These are phyloP conservation scores for Cenococcum geophilum DNA, from an alignment of 495 filamentous ascomycete genomes.

Conservation along the genomic window DNA sequence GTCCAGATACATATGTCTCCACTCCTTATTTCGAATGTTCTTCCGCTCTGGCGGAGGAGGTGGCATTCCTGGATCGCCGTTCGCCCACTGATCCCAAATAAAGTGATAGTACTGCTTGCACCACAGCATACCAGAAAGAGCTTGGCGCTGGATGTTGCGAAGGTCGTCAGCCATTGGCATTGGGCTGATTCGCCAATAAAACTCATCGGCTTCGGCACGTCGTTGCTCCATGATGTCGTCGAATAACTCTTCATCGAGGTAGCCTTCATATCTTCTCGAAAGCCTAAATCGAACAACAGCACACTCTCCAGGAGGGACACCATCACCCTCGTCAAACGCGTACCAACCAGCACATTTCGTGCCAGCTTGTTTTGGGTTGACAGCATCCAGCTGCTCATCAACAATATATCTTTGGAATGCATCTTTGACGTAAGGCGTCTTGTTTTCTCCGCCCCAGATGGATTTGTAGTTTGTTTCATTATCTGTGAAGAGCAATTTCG, in stretches of 20 bases:
- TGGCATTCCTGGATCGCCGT: slow-evolving; percentile 65
- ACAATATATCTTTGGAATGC: slow-evolving; percentile 88
- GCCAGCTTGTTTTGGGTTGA: slow-evolving; percentile 74
- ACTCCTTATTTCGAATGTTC: slow-evolving; percentile 74
- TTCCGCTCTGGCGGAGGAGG: slow-evolving; percentile 78
- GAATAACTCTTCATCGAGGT: slow-evolving; percentile 85
- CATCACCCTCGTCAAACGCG: slow-evolving; percentile 79
- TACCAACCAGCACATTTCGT: slow-evolving; percentile 93
- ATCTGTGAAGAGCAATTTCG: slow-evolving; percentile 82
- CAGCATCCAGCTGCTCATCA: slow-evolving; percentile 65
- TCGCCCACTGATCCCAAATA: slow-evolving; percentile 95
- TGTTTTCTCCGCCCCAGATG: slow-evolving; percentile 72
- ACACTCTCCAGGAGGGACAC: slow-evolving; percentile 82
- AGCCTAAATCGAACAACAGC: slow-evolving; percentile 91
- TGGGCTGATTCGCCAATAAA: slow-evolving; percentile 88
- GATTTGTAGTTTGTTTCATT: slow-evolving; percentile 83
- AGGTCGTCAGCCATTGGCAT: slow-evolving; percentile 92
- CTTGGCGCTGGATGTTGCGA: slow-evolving; percentile 90
- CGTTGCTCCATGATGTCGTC: slow-evolving; percentile 87
- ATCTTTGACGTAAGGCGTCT: slow-evolving; percentile 83
- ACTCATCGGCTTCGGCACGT: slow-evolving; percentile 84
- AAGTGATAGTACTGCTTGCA: slow-evolving; percentile 95
- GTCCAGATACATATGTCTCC: slow-evolving; percentile 90
- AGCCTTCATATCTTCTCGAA: slow-evolving; percentile 60
- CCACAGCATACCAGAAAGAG: slow-evolving; percentile 95